Evolutionary conservation across 495 filamentous ascomycete species (phyloP).

Genomic region (Aspergillus wentii): DNA sequence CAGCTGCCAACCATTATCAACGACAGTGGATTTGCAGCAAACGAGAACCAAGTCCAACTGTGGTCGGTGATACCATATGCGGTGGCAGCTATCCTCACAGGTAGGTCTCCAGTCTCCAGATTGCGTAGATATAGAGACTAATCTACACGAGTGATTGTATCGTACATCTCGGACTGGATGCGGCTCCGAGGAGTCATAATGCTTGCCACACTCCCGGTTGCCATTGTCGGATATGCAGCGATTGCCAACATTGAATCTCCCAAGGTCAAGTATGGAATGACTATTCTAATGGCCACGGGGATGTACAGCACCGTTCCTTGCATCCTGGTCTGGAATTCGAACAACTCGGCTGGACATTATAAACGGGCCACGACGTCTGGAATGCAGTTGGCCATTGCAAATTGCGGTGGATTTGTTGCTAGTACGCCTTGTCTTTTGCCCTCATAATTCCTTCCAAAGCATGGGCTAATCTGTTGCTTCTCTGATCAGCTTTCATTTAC

Average conservation of each 20-base stretch:
- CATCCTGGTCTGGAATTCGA: conserved; percentile 52
- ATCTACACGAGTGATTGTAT: conserved; percentile 26
- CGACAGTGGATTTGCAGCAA: conserved; percentile 58
- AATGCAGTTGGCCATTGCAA: conserved; percentile 51
- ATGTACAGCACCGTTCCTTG: conserved; percentile 47
- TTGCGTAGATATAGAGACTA: neutral
- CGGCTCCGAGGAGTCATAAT: conserved; percentile 43
- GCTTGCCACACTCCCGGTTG: conserved; percentile 41
- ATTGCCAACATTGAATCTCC: conserved; percentile 39
- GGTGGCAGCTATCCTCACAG: conserved; percentile 69
- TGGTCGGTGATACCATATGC: conserved; percentile 87
- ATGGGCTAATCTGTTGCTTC: conserved; percentile 1
- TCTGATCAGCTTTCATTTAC: conserved; percentile 50
- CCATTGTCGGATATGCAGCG: conserved; percentile 45
- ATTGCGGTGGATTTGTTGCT: conserved; percentile 53
- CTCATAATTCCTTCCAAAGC: neutral
- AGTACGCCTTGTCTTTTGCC: conserved; percentile 34
- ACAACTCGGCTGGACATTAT: conserved; percentile 57
- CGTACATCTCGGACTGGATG: conserved; percentile 42
- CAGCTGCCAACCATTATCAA: conserved; percentile 73
- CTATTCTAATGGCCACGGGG: conserved; percentile 50
- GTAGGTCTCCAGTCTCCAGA: conserved; percentile 49
- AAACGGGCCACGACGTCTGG: conserved; percentile 55
- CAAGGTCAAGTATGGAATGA: conserved; percentile 47
- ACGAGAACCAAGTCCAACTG: conserved; percentile 66